Conservation (phyloP, 1,284 basidiomycete species). For the Rhodotorula sp. region DNA sequence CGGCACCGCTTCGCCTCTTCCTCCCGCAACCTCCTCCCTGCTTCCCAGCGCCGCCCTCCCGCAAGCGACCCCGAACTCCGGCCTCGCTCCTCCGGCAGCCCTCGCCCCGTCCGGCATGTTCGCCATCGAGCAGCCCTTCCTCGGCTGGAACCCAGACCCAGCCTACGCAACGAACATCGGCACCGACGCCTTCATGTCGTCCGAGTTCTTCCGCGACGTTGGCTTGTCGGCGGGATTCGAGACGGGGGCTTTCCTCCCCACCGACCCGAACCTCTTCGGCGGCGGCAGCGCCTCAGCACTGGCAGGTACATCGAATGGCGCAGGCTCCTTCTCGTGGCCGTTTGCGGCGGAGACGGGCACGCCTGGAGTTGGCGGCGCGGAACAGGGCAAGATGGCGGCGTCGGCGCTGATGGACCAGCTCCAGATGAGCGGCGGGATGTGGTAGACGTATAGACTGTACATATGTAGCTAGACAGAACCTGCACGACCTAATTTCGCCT, state of each 20-base stretch:
- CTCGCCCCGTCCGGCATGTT: background rate
- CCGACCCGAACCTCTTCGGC: background rate
- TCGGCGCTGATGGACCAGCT: slow-evolving; percentile 28
- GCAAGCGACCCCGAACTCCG: background rate
- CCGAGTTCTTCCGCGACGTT: slow-evolving; percentile 22
- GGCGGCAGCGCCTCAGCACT: background rate
- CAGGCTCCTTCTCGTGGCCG: background rate
- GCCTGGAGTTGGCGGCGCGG: background rate
- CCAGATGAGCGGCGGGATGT: slow-evolving; percentile 10
- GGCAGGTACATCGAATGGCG: background rate
- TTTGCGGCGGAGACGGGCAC: too few relatives aligned
- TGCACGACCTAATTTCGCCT: background rate
- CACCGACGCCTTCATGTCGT: slow-evolving; percentile 4
- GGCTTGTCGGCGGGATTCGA: background rate
- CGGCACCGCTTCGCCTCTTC: background rate
- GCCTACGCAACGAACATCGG: background rate
- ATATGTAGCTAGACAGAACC: background rate
- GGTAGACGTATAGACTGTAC: slow-evolving; percentile 2
- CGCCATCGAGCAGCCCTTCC: background rate
- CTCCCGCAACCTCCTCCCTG: background rate
- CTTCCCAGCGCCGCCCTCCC: background rate
- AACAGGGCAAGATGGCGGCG: slow-evolving; percentile 20
- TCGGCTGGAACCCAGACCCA: background rate
- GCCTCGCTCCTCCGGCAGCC: background rate
- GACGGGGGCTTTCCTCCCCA: background rate